phyloP scores from a whole-genome alignment of 768 basidiomycete species.

The Mrakia frigida region DNA sequence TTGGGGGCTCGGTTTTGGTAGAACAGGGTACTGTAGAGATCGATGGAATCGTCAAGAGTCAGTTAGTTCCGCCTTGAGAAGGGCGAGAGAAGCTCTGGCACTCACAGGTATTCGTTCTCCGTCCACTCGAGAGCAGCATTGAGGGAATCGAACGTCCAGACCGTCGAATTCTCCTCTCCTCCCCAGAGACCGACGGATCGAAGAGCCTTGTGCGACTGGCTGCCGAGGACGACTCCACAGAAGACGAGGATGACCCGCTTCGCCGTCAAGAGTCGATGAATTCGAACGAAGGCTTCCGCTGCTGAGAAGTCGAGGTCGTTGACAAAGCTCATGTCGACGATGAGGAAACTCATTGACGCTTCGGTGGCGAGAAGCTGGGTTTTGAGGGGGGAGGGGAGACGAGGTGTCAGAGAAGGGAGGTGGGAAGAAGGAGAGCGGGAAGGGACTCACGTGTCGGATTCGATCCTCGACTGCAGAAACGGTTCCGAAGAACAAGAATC shows the following conservation, averaged over 20 bases:
- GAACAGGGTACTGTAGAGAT: constrained; percentile 41
- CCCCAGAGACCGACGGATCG: constrained; percentile 69
- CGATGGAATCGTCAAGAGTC: not conserved
- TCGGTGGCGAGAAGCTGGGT: constrained; percentile 62
- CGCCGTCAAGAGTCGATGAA: constrained; percentile 71
- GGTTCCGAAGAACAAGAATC: constrained; percentile 58
- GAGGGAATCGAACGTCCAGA: constrained; percentile 68
- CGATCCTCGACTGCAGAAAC: constrained; percentile 84
- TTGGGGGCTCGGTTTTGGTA: constrained; percentile 35
- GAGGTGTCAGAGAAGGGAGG: not conserved
- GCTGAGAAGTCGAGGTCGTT: constrained; percentile 90
- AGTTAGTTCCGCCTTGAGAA: not conserved
- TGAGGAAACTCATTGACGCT: constrained; percentile 79
- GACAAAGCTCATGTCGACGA: constrained; percentile 27
- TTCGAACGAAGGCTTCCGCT: constrained; percentile 87
- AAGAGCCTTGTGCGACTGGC: constrained; percentile 65
- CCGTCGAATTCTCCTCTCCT: constrained; percentile 51
- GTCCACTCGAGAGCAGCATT: constrained; percentile 97
- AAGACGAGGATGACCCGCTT: constrained; percentile 80
- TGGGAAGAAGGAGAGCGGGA: not conserved
- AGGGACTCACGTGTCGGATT: constrained; percentile 51
- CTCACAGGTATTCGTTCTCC: constrained; percentile 82
- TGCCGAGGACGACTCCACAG: constrained; percentile 63
- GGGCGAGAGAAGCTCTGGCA: constrained; percentile 42
- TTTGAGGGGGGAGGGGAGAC: constrained; percentile 51